Evolutionary conservation across 257 asterid genomes (phyloP).

Genomic region (Haberlea rhodopensis): DNA sequence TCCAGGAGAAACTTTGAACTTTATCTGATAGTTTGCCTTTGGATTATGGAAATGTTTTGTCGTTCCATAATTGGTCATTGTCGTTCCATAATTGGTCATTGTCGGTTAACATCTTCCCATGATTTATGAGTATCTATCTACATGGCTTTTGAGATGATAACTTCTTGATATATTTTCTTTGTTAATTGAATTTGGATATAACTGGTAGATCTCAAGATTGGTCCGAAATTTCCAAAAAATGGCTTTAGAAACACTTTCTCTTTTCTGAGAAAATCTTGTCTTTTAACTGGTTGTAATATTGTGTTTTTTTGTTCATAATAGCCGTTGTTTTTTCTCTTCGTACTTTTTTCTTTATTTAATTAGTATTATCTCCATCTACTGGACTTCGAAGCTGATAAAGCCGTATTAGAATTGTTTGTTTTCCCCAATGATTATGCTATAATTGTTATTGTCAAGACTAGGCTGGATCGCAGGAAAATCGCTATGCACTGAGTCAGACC

Average conservation of each 20-base stretch:
- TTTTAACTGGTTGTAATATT: background rate
- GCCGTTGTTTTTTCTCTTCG: background rate
- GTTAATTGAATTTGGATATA: background rate
- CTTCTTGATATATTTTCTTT: constrained; percentile 11
- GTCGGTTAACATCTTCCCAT: background rate
- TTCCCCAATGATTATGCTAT: too few species aligned
- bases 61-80: constrained; percentile 2
- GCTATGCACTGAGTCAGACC: too few species aligned
- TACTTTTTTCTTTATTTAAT: too few species aligned
- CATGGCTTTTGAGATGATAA: background rate
- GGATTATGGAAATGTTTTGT: constrained; percentile 27
- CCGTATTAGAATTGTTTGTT: background rate
- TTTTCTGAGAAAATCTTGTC: background rate
- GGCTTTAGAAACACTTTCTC: background rate
- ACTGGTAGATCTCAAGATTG: background rate
- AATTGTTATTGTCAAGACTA: too few species aligned
- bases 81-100: too few species aligned
- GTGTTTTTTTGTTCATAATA: background rate
- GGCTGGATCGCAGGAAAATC: too few species aligned
- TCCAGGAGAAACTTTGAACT: constrained; percentile 26
- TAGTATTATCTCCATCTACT: background rate
- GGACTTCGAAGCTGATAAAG: background rate
- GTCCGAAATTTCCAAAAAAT: too few species aligned
- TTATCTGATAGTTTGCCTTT: constrained; percentile 26
- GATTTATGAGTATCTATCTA: background rate